Percentiles rank a stretch among this genome's conserved stretches.
phyloP scores from a whole-genome alignment of 495 filamentous ascomycete genomes.

The Penicillium macrosclerotiorum region DNA sequence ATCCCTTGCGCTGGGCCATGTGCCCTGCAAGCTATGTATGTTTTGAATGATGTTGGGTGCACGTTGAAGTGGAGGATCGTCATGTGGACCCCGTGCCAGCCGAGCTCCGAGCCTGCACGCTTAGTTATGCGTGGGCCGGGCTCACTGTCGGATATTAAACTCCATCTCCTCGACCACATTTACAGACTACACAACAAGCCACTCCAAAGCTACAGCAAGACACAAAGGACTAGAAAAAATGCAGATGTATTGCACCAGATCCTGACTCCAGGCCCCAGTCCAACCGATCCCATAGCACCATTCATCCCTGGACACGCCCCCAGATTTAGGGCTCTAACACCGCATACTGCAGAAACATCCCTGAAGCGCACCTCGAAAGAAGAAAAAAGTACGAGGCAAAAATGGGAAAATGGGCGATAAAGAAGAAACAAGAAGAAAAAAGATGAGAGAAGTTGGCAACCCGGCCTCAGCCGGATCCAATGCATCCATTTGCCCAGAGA shows the following conservation, averaged over 20 bases:
- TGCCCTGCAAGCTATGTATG: too few species aligned
- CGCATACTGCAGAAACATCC: too few species aligned
- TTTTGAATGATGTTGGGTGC: background rate
- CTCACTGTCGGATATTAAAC: too few species aligned
- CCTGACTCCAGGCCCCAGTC: slow-evolving; percentile 15
- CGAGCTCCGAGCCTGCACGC: background rate
- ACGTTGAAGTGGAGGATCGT: slow-evolving; percentile 1
- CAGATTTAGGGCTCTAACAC: slow-evolving; percentile 2
- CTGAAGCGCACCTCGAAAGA: background rate
- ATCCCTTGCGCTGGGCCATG: too few species aligned
- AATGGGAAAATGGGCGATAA: background rate
- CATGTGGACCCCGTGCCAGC: background rate
- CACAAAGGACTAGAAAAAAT: slow-evolving; percentile 3
- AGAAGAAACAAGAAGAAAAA: slow-evolving; percentile 8
- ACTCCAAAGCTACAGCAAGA: background rate
- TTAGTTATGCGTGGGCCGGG: too few species aligned
- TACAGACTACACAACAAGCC: background rate
- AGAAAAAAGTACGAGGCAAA: background rate
- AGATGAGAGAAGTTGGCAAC: slow-evolving; percentile 9
- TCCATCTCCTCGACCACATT: background rate
- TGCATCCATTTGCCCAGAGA: slow-evolving; percentile 26
- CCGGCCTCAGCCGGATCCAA: slow-evolving; percentile 17
- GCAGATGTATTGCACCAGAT: slow-evolving; percentile 19
- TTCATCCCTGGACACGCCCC: background rate
- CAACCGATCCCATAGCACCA: background rate